Base-by-base conservation (phyloP, 1,139 yeast species). In the Debaryomycetaceae sp. region DNA sequence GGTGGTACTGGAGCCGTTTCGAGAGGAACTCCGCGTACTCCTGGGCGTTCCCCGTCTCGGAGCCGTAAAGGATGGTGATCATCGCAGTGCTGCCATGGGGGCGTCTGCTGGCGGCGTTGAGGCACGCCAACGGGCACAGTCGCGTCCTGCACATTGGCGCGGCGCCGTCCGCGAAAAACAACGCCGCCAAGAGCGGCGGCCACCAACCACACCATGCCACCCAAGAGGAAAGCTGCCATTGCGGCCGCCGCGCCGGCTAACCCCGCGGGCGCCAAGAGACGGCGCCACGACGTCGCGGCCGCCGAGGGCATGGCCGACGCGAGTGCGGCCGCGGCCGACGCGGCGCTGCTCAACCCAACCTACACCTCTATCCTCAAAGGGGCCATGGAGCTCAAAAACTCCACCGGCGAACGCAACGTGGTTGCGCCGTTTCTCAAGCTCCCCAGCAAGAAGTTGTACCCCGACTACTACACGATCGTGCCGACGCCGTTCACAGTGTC, bases 21-120 rank as follows among this genome's bases (percentile, higher is more conserved):
- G 77, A 71, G 20, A 89, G 57, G 27, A 76, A 69, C 34, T 72
- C 70, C 1, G 97, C 96, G 46, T 76, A 81, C 46, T 91, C 97
- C 45, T 83, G 86, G 1, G 96, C 75, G 45, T 85, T 88, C 1
- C 97, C 98, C 0, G 96, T 85, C 50, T 89, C 97, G 1, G 96
- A 82, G 0, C 96, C 97, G 52, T 83, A 89, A 1, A 91, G 61
- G 11, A 91, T 72, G 18, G 79, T 75, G 10, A 83, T 59, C 35
- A 43, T 40, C 12, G 30, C 16, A 18, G 18, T 25, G 19, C 11
- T 21, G 7, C 17, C n/a, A 11, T 13, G n/a, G n/a, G n/a, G n/a
- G n/a, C n/a, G n/a, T n/a, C n/a, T n/a, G n/a, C n/a, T n/a, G n/a
- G n/a, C n/a, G n/a, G n/a, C n/a, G n/a, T n/a, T n/a, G n/a, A n/a